Evolutionary conservation across 768 basidiomycete genomes (phyloP).

Genomic region (Omphalotus guepiniiformis): DNA sequence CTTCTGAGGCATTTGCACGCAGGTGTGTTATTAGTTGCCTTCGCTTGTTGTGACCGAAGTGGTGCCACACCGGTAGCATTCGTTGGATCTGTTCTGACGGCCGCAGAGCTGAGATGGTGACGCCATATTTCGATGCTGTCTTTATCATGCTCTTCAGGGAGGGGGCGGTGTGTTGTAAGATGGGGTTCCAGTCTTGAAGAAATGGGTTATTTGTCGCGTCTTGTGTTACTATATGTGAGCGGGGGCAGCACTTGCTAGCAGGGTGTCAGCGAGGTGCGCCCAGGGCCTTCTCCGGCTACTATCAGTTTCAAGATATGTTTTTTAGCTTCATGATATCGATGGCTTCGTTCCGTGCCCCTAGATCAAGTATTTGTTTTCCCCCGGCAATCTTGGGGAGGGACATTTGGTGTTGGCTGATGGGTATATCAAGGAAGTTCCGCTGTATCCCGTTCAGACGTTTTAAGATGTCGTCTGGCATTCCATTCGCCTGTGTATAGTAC

Average conservation of each 20-base stretch:
- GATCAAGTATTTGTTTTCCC: constrained; percentile 12
- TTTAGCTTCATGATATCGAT: constrained; percentile 7
- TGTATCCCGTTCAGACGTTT: constrained; percentile 3
- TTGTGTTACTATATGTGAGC: no score
- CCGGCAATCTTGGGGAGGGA: background rate
- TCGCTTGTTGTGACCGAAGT: background rate
- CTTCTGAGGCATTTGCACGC: constrained; percentile 2
- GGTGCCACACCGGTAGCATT: constrained; percentile 14
- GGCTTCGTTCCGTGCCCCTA: constrained; percentile 10
- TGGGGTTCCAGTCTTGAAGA: constrained; percentile 7
- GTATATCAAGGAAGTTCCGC: constrained; percentile 8
- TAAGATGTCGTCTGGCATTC: constrained; percentile 15
- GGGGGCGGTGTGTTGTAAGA: background rate
- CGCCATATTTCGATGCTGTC: constrained; percentile 8
- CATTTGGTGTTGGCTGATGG: background rate
- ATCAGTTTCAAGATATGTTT: constrained; percentile 4
- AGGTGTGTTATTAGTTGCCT: constrained; percentile 6
- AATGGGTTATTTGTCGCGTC: background rate
- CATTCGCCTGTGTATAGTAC: constrained; percentile 10
- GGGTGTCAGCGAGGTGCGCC: background rate
- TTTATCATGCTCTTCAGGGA: background rate
- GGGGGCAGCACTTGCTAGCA: background rate
- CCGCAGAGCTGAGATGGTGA: background rate
- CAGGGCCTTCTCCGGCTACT: background rate
- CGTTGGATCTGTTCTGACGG: background rate